These are phyloP conservation scores for Naganishia randhawae DNA, from an alignment of 768 basidiomycete genomes.

Conservation along the genomic window DNA sequence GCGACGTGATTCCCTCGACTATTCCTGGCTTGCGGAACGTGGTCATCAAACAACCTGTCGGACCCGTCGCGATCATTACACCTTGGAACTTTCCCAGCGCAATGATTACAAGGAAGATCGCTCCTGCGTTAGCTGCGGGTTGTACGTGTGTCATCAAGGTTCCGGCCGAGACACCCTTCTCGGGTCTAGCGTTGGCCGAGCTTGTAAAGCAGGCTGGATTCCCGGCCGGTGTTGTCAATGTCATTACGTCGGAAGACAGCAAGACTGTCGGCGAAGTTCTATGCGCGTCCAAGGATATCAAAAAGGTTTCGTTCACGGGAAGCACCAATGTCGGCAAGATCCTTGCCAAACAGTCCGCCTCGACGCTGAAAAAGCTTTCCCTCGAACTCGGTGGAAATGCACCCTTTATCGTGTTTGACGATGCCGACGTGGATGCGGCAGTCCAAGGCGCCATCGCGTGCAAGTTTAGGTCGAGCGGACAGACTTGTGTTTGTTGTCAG, in stretches of 20 bases:
- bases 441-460: constrained; percentile 63
- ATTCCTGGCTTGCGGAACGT: constrained; percentile 70
- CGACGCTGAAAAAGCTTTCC: constrained; percentile 50
- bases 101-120: constrained; percentile 58
- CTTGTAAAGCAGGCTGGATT: constrained; percentile 83
- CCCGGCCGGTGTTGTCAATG: constrained; percentile 90
- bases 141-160: constrained; percentile 95
- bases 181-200: constrained; percentile 86
- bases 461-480: constrained; percentile 50
- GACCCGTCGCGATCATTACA: constrained; percentile 35
- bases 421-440: constrained; percentile 87
- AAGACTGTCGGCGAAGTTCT: constrained; percentile 86
- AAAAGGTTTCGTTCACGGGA: constrained; percentile 85
- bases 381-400: constrained; percentile 70
- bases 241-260: constrained; percentile 81
- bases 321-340: constrained; percentile 52
- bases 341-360: constrained; percentile 47
- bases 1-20: constrained; percentile 80
- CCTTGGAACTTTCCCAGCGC: constrained; percentile 71
- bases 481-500: constrained; percentile 50
- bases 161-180: constrained; percentile 90
- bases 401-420: constrained; percentile 94
- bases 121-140: constrained; percentile 66
- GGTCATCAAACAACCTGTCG: constrained; percentile 82
- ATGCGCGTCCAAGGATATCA: constrained; percentile 79